A percentile compares a stretch with the other conserved stretches of the same genome.
Conservation (phyloP, 768 basidiomycete species). For the Gautieria morchelliformis region DNA sequence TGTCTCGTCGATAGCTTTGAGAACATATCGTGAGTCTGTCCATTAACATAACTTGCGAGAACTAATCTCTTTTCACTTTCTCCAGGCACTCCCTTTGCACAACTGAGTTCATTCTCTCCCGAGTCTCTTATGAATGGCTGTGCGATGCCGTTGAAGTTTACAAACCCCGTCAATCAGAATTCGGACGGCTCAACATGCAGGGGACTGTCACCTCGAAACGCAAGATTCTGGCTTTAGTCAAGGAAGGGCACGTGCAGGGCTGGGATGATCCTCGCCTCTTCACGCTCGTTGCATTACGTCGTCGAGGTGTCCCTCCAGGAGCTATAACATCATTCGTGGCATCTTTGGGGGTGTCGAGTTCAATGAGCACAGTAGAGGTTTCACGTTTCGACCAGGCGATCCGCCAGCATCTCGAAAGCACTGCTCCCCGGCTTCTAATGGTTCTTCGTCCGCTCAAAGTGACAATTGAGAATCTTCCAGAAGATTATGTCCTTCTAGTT, state of each 20-base stretch:
- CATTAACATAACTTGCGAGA: background rate
- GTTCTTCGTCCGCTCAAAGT: slow-evolving; percentile 86
- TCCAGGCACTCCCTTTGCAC: slow-evolving; percentile 93
- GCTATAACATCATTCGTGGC: slow-evolving; percentile 91
- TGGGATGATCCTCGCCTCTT: slow-evolving; percentile 99
- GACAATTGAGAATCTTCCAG: slow-evolving; percentile 81
- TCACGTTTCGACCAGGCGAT: slow-evolving; percentile 85
- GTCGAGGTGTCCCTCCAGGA: slow-evolving; percentile 94
- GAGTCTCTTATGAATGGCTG: slow-evolving; percentile 98
- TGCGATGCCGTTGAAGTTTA: slow-evolving; percentile 97
- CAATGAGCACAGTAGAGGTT: slow-evolving; percentile 74
- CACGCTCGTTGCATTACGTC: slow-evolving; percentile 89
- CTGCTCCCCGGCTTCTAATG: slow-evolving; percentile 84
- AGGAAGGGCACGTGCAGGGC: slow-evolving; percentile 71
- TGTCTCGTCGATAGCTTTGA: slow-evolving; percentile 98
- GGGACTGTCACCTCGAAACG: slow-evolving; percentile 97
- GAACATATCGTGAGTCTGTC: slow-evolving; percentile 82
- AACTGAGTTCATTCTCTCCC: slow-evolving; percentile 88
- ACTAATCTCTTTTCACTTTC: background rate
- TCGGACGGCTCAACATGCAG: slow-evolving; percentile 84
- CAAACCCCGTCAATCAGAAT: slow-evolving; percentile 95
- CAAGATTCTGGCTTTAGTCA: slow-evolving; percentile 83
- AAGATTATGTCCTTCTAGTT: slow-evolving; percentile 73
- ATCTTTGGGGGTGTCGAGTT: slow-evolving; percentile 86
- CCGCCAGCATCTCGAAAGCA: slow-evolving; percentile 80